Conservation (phyloP, 1,284 basidiomycete genomes). For the Agroathelia rolfsii region DNA sequence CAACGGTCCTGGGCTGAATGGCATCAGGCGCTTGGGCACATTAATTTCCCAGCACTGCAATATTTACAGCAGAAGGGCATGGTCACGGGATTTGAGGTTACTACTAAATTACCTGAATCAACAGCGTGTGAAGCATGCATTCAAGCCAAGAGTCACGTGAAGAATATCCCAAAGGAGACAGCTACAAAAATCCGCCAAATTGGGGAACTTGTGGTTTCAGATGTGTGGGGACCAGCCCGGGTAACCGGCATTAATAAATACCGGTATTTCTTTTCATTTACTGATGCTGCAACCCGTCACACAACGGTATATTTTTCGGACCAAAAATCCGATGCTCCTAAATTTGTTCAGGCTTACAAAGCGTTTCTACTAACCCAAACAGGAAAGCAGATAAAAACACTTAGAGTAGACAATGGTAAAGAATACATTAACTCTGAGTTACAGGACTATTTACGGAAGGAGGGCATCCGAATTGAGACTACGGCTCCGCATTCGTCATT, state of each 20-base stretch:
- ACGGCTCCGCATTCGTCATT: constrained; percentile 14
- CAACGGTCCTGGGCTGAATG: too few species aligned
- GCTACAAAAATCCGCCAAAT: too few species aligned
- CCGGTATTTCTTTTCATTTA: constrained; percentile 17
- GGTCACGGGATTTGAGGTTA: too few species aligned
- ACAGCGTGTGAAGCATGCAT: too few species aligned
- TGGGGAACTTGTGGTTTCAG: constrained; percentile 15
- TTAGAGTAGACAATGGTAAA: constrained; percentile 13
- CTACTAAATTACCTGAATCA: too few species aligned
- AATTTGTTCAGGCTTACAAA: constrained; percentile 14
- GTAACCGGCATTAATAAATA: constrained; percentile 12
- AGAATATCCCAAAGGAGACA: too few species aligned
- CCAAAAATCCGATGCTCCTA: constrained; percentile 15
- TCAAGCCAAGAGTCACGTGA: too few species aligned
- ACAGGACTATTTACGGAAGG: constrained; percentile 1
- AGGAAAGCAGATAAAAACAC: constrained; percentile 6
- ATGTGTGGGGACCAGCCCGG: constrained; percentile 16
- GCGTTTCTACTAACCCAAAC: constrained; percentile 15
- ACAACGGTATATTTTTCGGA: constrained; percentile 14
- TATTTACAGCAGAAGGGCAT: too few species aligned
- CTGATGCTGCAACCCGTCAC: constrained; percentile 15
- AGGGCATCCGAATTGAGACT: constrained; percentile 12
- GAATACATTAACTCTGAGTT: constrained; percentile 14
- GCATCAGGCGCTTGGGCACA: too few species aligned
- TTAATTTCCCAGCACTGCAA: too few species aligned